phyloP scores from a whole-genome alignment of 441 rosid species.

The Manihot esculenta region DNA sequence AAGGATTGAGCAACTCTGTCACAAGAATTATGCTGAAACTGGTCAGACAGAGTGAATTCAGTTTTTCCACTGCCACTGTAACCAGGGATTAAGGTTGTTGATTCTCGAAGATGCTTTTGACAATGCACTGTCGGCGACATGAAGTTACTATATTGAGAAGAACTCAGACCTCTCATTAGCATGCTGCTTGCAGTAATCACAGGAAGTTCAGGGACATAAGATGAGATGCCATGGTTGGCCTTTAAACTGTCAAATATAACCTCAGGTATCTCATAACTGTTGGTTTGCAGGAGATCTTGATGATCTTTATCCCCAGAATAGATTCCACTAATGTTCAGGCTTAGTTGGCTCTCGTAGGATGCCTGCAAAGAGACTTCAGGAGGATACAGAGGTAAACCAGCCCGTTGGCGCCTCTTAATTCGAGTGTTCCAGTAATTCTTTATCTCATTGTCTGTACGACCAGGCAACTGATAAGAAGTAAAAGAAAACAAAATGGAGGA shows the following conservation, averaged over 20 bases:
- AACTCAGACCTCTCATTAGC: conserved; percentile 60
- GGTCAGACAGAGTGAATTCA: conserved; percentile 52
- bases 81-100: conserved; percentile 44
- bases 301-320: conserved; percentile 47
- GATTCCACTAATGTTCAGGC: conserved; percentile 33
- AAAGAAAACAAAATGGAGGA: conserved; percentile 6
- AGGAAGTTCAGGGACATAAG: conserved; percentile 61
- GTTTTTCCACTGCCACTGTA: conserved; percentile 46
- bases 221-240: conserved; percentile 48
- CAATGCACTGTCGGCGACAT: conserved; percentile 48
- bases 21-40: conserved; percentile 41
- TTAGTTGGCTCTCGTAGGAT: conserved; percentile 56
- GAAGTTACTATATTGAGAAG: conserved; percentile 61
- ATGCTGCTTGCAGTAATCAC: conserved; percentile 53
- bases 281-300: conserved; percentile 54
- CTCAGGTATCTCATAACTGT: conserved; percentile 63
- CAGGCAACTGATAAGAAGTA: conserved; percentile 68
- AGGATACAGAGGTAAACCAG: conserved; percentile 96
- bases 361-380: conserved; percentile 70
- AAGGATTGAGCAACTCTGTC: conserved; percentile 49
- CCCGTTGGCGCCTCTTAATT: conserved; percentile 90
- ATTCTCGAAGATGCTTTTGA: conserved; percentile 65
- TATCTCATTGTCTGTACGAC: conserved; percentile 98
- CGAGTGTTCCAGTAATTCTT: conserved; percentile 99
- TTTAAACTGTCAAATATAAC: conserved; percentile 66